A percentile compares a stretch with the other conserved stretches of the same genome.
phyloP scores from a whole-genome alignment of 257 asterid genomes.

The Cruciata laevipes region DNA sequence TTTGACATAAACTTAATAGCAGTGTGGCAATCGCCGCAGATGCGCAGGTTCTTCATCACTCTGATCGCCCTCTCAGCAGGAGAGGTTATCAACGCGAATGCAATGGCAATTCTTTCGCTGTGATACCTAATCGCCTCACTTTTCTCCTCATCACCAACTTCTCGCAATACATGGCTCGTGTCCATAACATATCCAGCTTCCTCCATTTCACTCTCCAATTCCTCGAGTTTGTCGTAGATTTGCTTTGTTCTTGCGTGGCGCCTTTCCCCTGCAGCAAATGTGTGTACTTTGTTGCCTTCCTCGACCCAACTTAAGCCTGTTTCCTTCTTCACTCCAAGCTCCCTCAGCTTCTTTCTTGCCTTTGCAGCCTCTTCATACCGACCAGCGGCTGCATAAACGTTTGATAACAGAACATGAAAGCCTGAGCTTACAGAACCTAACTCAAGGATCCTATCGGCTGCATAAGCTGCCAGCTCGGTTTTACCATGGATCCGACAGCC shows the following conservation, averaged over 20 bases:
- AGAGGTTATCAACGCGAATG: conserved; percentile 58
- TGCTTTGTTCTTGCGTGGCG: conserved; percentile 37
- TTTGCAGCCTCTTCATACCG: conserved; percentile 84
- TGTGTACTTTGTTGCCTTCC: conserved; percentile 65
- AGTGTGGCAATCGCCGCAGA: conserved; percentile 81
- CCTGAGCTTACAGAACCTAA: conserved; percentile 70
- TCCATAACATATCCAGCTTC: conserved; percentile 69
- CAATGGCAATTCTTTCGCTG: conserved; percentile 88
- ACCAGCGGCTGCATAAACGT: conserved; percentile 76
- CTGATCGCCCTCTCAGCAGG: conserved; percentile 60
- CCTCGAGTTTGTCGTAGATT: conserved; percentile 60
- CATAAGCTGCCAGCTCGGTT: conserved; percentile 59
- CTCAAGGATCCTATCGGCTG: conserved; percentile 67
- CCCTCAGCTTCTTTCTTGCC: conserved; percentile 67
- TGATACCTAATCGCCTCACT: conserved; percentile 51
- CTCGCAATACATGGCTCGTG: conserved; percentile 45
- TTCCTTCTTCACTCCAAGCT: conserved; percentile 72
- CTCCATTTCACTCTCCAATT: conserved; percentile 48
- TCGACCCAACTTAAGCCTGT: conserved; percentile 92
- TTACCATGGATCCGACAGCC: conserved; percentile 71
- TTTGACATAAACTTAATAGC: conserved; percentile 66
- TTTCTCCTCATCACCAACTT: conserved; percentile 64
- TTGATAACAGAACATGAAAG: conserved; percentile 56
- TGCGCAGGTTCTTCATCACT: conserved; percentile 76
- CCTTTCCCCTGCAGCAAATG: conserved; percentile 75